Evolutionary conservation across 78 protist genomes (phyloP).

Genomic region (Emiliania huxleyi): DNA sequence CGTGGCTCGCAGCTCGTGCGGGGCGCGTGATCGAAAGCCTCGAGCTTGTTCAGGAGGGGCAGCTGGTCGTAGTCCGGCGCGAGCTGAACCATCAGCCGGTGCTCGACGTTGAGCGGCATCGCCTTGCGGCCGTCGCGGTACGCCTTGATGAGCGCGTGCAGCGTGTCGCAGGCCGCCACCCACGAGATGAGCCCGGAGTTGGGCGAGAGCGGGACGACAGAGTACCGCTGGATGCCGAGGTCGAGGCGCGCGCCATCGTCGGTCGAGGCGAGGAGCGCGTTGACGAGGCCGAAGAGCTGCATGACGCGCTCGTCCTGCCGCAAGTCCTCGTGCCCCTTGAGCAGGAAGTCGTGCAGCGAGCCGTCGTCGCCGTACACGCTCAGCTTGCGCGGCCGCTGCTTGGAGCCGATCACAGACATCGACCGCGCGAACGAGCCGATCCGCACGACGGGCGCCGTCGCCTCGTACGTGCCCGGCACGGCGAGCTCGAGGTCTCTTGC

Average conservation of each 20-base stretch:
- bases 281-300: conserved; percentile 94
- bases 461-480: conserved; percentile 46
- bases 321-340: conserved; percentile 96
- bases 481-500: conserved; percentile 83
- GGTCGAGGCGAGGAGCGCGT: conserved; percentile 72
- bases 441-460: conserved; percentile 59
- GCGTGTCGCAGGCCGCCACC: conserved; percentile 79
- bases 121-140: conserved; percentile 27
- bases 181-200: conserved; percentile 84
- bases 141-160: conserved; percentile 53
- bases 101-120: conserved; percentile 29
- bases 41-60: background rate
- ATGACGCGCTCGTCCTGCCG: conserved; percentile 67
- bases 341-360: conserved; percentile 71
- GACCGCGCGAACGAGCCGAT: conserved; percentile 72
- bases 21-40: conserved; percentile 40
- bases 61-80: conserved; percentile 21
- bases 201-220: conserved; percentile 82
- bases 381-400: conserved; percentile 97
- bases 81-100: conserved; percentile 20
- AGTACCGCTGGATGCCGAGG: conserved; percentile 47
- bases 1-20: too few relatives aligned
- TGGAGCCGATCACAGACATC: conserved; percentile 87
- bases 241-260: background rate
- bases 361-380: conserved; percentile 68